A percentile compares a stretch with the other conserved stretches of the same genome.
Evolutionary conservation across 805 yeast genomes (phyloP).

Genomic region (Scheffersomyces ergatensis): DNA sequence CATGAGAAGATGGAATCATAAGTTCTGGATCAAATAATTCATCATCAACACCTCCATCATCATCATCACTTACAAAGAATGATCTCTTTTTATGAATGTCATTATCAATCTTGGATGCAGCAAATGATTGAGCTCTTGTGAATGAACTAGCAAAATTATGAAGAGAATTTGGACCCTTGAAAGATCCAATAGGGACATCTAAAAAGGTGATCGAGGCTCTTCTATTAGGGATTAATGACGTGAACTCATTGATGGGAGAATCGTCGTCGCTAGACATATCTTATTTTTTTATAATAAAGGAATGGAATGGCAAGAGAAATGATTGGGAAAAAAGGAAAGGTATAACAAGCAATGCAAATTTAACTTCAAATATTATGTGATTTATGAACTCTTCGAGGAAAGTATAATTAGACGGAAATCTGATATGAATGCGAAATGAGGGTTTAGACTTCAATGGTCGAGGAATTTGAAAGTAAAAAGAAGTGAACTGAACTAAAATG

Average conservation of each 20-base stretch:
- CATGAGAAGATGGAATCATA: constrained; percentile 61
- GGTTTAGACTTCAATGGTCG: too few species aligned
- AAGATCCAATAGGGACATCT: constrained; percentile 49
- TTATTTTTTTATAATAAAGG: too few species aligned
- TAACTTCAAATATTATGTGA: too few species aligned
- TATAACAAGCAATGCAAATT: too few species aligned
- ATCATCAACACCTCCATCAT: constrained; percentile 44
- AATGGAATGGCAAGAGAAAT: too few species aligned
- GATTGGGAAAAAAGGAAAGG: too few species aligned
- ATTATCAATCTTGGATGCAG: constrained; percentile 46
- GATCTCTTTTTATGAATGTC: constrained; percentile 61
- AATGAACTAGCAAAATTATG: constrained; percentile 78
- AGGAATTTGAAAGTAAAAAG: too few species aligned
- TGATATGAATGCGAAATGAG: too few species aligned
- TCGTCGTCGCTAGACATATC: not conserved
- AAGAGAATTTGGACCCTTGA: constrained; percentile 64
- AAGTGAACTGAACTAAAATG: too few species aligned
- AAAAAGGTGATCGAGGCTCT: constrained; percentile 18
- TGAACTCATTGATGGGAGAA: constrained; percentile 1
- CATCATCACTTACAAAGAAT: constrained; percentile 39
- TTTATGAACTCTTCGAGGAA: too few species aligned
- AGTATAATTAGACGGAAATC: too few species aligned
- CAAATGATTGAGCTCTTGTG: constrained; percentile 72
- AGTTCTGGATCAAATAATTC: constrained; percentile 68
- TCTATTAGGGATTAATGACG: constrained; percentile 9